These are phyloP conservation scores for Xylaria sp. DNA, from an alignment of 495 filamentous ascomycete species.

Conservation along the genomic window DNA sequence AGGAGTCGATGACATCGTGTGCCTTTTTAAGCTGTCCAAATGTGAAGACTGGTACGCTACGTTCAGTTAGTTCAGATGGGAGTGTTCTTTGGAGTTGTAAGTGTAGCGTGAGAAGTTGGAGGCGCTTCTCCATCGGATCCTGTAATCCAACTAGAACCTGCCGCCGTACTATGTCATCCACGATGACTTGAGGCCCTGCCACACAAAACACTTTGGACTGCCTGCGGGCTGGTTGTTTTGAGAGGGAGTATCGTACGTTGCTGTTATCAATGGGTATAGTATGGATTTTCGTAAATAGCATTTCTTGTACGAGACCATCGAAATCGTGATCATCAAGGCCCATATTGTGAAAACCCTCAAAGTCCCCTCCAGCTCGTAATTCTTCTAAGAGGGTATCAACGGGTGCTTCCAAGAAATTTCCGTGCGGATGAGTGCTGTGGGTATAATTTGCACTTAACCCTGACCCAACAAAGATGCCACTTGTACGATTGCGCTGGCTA, in stretches of 20 bases:
- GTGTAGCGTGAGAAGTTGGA: constrained; percentile 71
- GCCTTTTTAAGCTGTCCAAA: constrained; percentile 54
- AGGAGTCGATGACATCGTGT: constrained; percentile 75
- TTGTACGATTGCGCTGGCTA: constrained; percentile 66
- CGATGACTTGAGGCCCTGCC: constrained; percentile 59
- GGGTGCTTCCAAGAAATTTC: constrained; percentile 68
- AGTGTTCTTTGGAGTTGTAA: constrained; percentile 46
- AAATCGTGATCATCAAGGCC: constrained; percentile 72
- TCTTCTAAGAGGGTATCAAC: constrained; percentile 78
- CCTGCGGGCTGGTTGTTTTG: constrained; percentile 53
- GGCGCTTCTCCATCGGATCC: constrained; percentile 67
- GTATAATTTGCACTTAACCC: constrained; percentile 48
- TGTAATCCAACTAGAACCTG: constrained; percentile 72
- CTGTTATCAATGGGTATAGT: constrained; percentile 69
- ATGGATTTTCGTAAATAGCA: constrained; percentile 75
- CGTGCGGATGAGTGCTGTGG: constrained; percentile 47
- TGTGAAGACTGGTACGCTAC: constrained; percentile 42
- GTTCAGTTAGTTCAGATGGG: constrained; percentile 25
- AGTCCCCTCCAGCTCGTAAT: constrained; percentile 63
- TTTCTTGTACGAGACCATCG: constrained; percentile 73
- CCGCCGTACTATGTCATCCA: constrained; percentile 56
- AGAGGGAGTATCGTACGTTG: constrained; percentile 62
- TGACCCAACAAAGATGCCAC: constrained; percentile 55
- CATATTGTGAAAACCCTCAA: constrained; percentile 73
- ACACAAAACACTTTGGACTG: constrained; percentile 71